Evolutionary conservation across 768 basidiomycete species (phyloP).

Genomic region (Scleroderma bovista): DNA sequence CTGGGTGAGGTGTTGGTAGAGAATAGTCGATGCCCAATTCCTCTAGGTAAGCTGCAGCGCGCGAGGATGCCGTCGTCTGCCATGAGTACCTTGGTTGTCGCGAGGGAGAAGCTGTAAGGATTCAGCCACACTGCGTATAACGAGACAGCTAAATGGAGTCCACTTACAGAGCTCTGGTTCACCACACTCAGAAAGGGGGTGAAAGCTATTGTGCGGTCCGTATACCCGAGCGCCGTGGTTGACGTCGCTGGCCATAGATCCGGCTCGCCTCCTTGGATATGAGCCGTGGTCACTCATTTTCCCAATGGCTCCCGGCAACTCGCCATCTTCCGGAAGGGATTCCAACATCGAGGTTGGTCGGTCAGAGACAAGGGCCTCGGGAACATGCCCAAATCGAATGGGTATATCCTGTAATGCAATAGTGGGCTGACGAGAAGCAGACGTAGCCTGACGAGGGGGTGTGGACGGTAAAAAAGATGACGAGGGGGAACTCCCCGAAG

Average conservation of each 20-base stretch:
- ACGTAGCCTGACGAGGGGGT: constrained; percentile 16
- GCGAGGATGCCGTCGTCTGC: constrained; percentile 24
- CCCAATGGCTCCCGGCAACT: constrained; percentile 25
- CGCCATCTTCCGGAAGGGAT: constrained; percentile 48
- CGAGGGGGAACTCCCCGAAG: constrained; percentile 15
- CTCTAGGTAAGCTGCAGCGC: constrained; percentile 21
- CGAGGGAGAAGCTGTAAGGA: constrained; percentile 13
- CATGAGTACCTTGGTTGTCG: constrained; percentile 22
- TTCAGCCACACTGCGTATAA: neutral
- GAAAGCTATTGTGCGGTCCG: constrained; percentile 2
- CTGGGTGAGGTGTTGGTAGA: constrained; percentile 17
- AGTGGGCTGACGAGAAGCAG: constrained; percentile 14
- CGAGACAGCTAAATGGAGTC: neutral
- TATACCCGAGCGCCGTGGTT: constrained; percentile 20
- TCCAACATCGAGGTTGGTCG: constrained; percentile 29
- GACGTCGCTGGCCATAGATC: constrained; percentile 7
- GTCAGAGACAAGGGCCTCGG: constrained; percentile 13
- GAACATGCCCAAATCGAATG: constrained; percentile 25
- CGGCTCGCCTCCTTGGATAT: constrained; percentile 14
- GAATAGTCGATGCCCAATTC: constrained; percentile 27
- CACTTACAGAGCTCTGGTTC: constrained; percentile 13
- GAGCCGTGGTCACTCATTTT: neutral
- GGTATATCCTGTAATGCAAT: constrained; percentile 19
- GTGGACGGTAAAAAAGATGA: constrained; percentile 24
- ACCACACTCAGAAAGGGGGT: constrained; percentile 1